A percentile compares a stretch with the other conserved stretches of the same genome.
Conservation (phyloP, 768 basidiomycete species). For the Lentinula boryana region DNA sequence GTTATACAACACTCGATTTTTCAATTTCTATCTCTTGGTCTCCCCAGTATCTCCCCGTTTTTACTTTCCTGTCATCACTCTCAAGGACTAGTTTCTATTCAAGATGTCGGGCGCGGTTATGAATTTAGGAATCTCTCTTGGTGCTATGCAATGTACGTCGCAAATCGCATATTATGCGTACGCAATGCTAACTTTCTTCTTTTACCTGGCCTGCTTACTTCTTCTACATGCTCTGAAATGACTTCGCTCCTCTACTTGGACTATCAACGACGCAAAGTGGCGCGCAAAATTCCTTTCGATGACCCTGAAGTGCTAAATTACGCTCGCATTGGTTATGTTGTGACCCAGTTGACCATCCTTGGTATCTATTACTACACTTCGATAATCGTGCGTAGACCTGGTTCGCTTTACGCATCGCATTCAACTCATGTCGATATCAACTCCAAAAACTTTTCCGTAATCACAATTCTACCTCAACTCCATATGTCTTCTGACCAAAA, state of each 20-base stretch:
- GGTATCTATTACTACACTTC: slow-evolving; percentile 79
- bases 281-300: slow-evolving; percentile 86
- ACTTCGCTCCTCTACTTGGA: background rate
- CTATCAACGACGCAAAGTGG: slow-evolving; percentile 45
- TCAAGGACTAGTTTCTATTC: background rate
- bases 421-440: background rate
- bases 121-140: slow-evolving; percentile 86
- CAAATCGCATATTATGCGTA: background rate
- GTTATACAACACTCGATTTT: background rate
- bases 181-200: background rate
- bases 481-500: background rate
- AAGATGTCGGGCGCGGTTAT: slow-evolving; percentile 72
- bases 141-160: slow-evolving; percentile 79
- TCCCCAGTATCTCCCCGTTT: background rate
- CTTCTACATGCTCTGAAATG: background rate
- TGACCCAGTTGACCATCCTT: slow-evolving; percentile 65
- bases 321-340: slow-evolving; percentile 80
- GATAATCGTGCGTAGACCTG: slow-evolving; percentile 44
- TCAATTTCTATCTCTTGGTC: background rate
- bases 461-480: background rate
- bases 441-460: background rate
- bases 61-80: background rate
- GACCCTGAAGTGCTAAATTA: slow-evolving; percentile 77
- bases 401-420: background rate
- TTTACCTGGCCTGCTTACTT: background rate